These are phyloP conservation scores for Coffea eugenioides DNA, from an alignment of 257 asterid genomes.

Conservation along the genomic window DNA sequence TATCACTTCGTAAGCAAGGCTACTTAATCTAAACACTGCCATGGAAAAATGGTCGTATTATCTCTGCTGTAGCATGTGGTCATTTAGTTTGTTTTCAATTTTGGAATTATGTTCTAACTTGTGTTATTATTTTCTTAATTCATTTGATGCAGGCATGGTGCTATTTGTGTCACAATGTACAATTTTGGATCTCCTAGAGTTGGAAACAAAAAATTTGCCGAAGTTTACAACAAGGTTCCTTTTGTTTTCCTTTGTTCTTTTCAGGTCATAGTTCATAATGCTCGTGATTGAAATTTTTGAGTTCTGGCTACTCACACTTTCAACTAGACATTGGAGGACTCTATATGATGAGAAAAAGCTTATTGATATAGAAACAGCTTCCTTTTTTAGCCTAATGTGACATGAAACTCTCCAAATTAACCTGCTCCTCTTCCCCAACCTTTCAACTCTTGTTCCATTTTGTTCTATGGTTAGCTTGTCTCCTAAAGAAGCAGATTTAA, in stretches of 20 bases:
- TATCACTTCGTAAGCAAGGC: neutral
- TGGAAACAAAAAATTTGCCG: constrained; percentile 92
- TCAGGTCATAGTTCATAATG: neutral
- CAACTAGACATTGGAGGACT: neutral
- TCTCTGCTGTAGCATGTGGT: neutral
- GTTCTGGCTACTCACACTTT: constrained; percentile 5
- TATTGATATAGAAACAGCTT: neutral
- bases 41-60: neutral
- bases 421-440: neutral
- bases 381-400: neutral
- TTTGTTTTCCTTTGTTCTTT: neutral
- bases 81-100: neutral
- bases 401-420: neutral
- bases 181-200: constrained; percentile 98
- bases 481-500: neutral
- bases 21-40: neutral
- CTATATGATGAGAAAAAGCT: neutral
- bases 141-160: constrained; percentile 51
- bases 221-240: constrained; percentile 78
- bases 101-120: neutral
- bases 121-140: neutral
- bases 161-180: constrained; percentile 81
- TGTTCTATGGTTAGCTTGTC: neutral
- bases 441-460: neutral
- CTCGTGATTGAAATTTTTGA: neutral